phyloP scores from a whole-genome alignment of 805 yeast species.

The Saturnispora kantuleensis region DNA sequence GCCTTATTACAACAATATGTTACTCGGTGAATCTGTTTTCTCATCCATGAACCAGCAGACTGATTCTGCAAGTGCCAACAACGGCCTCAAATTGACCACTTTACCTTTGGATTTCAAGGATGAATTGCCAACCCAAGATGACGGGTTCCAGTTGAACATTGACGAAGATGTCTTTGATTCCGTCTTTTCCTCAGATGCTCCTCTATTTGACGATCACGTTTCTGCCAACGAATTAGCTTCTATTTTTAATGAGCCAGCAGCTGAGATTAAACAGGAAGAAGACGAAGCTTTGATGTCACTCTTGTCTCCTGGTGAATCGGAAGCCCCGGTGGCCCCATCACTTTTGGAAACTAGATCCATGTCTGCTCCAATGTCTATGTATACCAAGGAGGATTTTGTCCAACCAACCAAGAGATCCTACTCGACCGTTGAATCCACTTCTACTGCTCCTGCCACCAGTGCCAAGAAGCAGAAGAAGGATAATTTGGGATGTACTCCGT shows the following conservation, averaged over 20 bases:
- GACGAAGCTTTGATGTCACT: constrained; percentile 1
- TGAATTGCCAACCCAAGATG: constrained; percentile 29
- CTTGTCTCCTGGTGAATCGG: neutral
- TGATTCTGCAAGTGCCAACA: neutral
- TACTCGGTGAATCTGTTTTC: constrained; percentile 6
- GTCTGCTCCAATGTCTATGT: constrained; percentile 9
- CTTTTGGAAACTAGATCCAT: constrained; percentile 7
- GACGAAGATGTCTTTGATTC: constrained; percentile 44
- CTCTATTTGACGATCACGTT: constrained; percentile 33
- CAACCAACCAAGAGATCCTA: constrained; percentile 17
- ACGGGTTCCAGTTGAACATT: constrained; percentile 29
- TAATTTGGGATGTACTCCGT: constrained; percentile 64
- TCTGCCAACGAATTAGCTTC: constrained; percentile 18
- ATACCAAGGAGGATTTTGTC: neutral
- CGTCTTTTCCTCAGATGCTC: constrained; percentile 45
- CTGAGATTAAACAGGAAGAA: constrained; percentile 6
- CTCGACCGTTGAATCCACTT: constrained; percentile 13
- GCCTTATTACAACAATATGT: constrained; percentile 3
- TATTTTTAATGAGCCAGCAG: neutral
- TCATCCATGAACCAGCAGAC: constrained; percentile 1
- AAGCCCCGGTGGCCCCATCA: too few species aligned
- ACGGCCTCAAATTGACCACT: neutral
- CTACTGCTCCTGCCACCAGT: neutral
- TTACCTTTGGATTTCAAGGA: constrained; percentile 1
- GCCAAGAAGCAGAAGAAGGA: constrained; percentile 35